Percentiles rank a stretch among this genome's conserved stretches.
These are phyloP conservation scores for Lactifluus piperatus DNA, from an alignment of 768 basidiomycete species.

Conservation along the genomic window DNA sequence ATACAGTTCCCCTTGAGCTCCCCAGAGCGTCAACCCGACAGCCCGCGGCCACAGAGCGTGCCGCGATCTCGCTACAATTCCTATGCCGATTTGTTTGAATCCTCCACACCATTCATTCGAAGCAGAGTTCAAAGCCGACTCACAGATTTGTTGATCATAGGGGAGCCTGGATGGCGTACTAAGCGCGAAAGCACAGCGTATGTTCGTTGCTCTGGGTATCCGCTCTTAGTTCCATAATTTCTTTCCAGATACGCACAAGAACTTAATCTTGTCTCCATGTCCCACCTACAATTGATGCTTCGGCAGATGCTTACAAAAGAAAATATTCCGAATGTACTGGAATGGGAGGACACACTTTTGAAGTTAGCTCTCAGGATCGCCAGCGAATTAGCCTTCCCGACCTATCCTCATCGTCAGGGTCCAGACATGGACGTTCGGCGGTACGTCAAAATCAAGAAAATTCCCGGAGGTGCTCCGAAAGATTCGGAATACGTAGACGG, in stretches of 20 bases:
- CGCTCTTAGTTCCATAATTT: background rate
- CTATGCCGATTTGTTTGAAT: constrained; percentile 66
- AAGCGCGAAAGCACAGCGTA: constrained; percentile 86
- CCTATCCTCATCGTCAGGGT: constrained; percentile 62
- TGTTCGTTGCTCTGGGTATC: constrained; percentile 26
- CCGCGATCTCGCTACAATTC: constrained; percentile 60
- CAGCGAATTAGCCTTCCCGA: constrained; percentile 72
- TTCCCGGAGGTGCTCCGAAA: constrained; percentile 84
- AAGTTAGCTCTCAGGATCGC: constrained; percentile 80
- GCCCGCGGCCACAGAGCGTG: constrained; percentile 47
- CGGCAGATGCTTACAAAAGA: constrained; percentile 83
- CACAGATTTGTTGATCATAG: constrained; percentile 38
- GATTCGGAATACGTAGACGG: constrained; percentile 98
- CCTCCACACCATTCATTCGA: constrained; percentile 68
- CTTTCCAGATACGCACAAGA: constrained; percentile 65
- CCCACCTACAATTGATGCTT: constrained; percentile 84
- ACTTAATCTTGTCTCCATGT: constrained; percentile 79
- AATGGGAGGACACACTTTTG: constrained; percentile 85
- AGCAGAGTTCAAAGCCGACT: constrained; percentile 78
- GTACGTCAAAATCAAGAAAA: constrained; percentile 97
- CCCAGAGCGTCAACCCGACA: constrained; percentile 45
- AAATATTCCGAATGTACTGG: constrained; percentile 66
- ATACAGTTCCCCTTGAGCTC: constrained; percentile 78
- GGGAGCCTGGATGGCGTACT: constrained; percentile 78
- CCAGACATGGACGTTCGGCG: constrained; percentile 92